Evolutionary conservation across 352 stramenopile genomes (phyloP).

Genomic region (Phytophthora fragariaefolia): DNA sequence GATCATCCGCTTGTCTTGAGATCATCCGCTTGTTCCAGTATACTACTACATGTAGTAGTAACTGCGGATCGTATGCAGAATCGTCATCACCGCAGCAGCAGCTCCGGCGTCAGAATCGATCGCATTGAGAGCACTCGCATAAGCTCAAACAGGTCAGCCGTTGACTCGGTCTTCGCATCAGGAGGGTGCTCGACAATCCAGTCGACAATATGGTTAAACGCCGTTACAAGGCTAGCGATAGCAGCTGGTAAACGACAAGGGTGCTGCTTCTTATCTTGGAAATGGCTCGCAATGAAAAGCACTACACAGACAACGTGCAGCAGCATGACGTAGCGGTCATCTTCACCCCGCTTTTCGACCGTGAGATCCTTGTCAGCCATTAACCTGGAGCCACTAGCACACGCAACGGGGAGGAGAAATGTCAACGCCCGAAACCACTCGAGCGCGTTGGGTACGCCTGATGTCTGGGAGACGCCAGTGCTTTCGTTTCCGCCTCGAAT

Average conservation of each 20-base stretch:
- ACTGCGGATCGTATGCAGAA: not conserved
- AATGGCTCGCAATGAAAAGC: slow-evolving; percentile 70
- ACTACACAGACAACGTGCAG: slow-evolving; percentile 76
- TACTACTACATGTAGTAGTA: not conserved
- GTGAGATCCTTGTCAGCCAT: slow-evolving; percentile 53
- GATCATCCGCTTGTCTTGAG: slow-evolving; percentile 15
- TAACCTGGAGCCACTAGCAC: slow-evolving; percentile 62
- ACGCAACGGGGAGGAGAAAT: slow-evolving; percentile 80
- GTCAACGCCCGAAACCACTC: slow-evolving; percentile 79
- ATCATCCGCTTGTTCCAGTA: slow-evolving; percentile 2
- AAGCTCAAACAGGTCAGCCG: slow-evolving; percentile 75
- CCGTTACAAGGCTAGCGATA: slow-evolving; percentile 54
- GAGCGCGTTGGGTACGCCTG: slow-evolving; percentile 51
- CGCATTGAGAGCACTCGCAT: slow-evolving; percentile 67
- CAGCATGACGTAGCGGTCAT: slow-evolving; percentile 83
- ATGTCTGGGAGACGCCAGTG: slow-evolving; percentile 15
- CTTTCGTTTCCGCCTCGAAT: slow-evolving; percentile 55
- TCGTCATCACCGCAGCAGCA: slow-evolving; percentile 35
- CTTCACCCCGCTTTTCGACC: slow-evolving; percentile 63
- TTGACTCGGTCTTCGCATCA: slow-evolving; percentile 54
- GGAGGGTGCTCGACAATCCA: slow-evolving; percentile 73
- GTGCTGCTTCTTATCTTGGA: slow-evolving; percentile 53
- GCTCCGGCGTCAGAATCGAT: slow-evolving; percentile 47
- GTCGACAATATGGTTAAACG: slow-evolving; percentile 57
- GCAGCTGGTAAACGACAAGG: slow-evolving; percentile 45